Conservation (phyloP, 768 basidiomycete genomes). For the Leccinum variicolor region DNA sequence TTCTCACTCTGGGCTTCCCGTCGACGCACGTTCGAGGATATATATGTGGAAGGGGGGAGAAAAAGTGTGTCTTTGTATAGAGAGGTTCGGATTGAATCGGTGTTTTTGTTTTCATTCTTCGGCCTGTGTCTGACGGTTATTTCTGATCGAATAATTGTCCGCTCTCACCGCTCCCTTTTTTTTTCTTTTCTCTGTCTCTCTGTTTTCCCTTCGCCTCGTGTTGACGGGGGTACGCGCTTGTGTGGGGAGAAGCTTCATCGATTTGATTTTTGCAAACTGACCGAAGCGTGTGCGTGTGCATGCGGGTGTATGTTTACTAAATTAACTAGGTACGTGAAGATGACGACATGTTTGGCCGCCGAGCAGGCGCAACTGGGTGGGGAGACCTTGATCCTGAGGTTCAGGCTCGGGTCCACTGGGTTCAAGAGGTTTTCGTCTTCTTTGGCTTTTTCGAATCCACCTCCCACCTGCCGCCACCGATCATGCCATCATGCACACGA, state of each 20-base stretch:
- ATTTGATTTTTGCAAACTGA: slow-evolving; percentile 21
- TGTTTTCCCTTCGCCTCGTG: background rate
- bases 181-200: background rate
- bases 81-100: background rate
- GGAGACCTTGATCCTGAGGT: background rate
- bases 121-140: background rate
- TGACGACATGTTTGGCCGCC: background rate
- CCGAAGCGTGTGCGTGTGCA: background rate
- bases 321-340: background rate
- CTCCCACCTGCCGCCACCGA: background rate
- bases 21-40: background rate
- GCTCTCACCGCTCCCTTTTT: background rate
- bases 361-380: background rate
- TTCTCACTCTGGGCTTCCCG: background rate
- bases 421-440: background rate
- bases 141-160: background rate
- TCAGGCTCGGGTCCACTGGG: background rate
- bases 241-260: slow-evolving; percentile 14
- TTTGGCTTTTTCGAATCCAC: background rate
- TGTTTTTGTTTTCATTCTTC: background rate
- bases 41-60: background rate
- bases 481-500: background rate
- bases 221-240: background rate
- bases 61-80: background rate
- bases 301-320: background rate